Base-by-base conservation (phyloP, 2,329 filamentous ascomycete genomes). In the Fusarium mangiferae region DNA sequence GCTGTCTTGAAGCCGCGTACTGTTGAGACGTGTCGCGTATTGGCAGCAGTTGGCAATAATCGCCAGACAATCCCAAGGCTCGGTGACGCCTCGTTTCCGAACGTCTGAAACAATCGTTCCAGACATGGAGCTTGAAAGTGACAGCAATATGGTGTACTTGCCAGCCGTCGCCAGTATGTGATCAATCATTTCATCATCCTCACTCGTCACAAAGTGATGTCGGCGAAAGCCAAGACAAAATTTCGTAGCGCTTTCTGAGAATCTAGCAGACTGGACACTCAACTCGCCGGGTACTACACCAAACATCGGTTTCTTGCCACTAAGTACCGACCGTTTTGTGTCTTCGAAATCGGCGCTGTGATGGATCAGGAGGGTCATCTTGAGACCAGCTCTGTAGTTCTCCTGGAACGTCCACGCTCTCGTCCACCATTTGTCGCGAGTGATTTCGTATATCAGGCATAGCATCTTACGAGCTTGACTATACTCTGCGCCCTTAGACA, bases 351-450 rank as follows among this genome's bases (percentile, higher is more conserved):
- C 62, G 9, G 41, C 33, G n/a, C 13, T 22, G 46, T 82, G 79
- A 7, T 70, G 72, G 12, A 82, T 78, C 0, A 82, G 64, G 13
- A 82, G 75, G 1, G 42, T 68, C 80, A 82, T 82, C 0, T 69
- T 39, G 20, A 44, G 39, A 4, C 78, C 77, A 9, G 71, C 80
- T 35, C 77, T 72, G 42, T 82, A 82, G 48, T 80, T 82, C 59
- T 82, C 80, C 24, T 82, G 80, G 35, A 80, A 82, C 1, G 78
- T 82, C 79, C 80, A 82, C 6, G 79, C 80, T 20, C 79, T 73
- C 1, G 57, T 65, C 80, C 79, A 82, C 80, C 79, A 81, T 8
- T 54, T 45, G 14, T 80, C 79, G 2, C 36, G 42, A 0, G 77
- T 81, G 41, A 82, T 79, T 17, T 73, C 62, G 14, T 62, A 38